Evolutionary conservation across 2,329 filamentous ascomycete genomes (phyloP).

Genomic region (Lasiodiplodia gonubiensis): DNA sequence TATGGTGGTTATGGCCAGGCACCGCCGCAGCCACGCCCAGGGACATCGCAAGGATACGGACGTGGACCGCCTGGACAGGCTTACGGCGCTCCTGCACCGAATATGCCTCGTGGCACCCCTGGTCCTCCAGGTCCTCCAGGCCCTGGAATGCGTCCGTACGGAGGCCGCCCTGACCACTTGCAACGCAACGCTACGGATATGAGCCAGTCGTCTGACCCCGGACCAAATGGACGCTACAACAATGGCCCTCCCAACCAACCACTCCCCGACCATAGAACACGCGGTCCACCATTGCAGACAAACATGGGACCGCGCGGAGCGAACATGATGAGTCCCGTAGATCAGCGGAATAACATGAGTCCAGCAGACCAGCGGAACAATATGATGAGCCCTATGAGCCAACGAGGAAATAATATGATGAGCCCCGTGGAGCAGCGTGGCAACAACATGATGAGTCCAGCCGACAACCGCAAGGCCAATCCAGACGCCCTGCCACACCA

Average conservation of each 20-base stretch:
- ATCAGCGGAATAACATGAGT: slow-evolving; percentile 6
- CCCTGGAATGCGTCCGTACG: slow-evolving; percentile 30
- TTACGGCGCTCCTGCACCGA: slow-evolving; percentile 11
- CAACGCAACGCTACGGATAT: slow-evolving; percentile 42
- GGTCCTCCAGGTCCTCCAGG: slow-evolving; percentile 30
- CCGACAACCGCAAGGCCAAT: neutral
- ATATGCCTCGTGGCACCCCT: slow-evolving; percentile 24
- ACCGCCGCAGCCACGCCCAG: slow-evolving; percentile 29
- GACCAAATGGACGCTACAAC: slow-evolving; percentile 18
- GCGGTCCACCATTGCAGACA: slow-evolving; percentile 16
- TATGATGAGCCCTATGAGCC: neutral
- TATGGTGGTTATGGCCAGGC: slow-evolving; percentile 38
- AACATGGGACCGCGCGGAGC: slow-evolving; percentile 10
- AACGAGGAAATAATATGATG: neutral
- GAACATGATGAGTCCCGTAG: slow-evolving; percentile 34
- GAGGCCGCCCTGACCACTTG: slow-evolving; percentile 38
- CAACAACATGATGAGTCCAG: slow-evolving; percentile 6
- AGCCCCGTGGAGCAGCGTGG: neutral
- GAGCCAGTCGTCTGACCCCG: slow-evolving; percentile 20
- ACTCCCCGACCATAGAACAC: slow-evolving; percentile 29
- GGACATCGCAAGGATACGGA: slow-evolving; percentile 11
- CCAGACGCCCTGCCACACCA: slow-evolving; percentile 24
- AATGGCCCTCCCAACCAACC: slow-evolving; percentile 16
- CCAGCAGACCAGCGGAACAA: slow-evolving; percentile 7
- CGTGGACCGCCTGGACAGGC: slow-evolving; percentile 26